Evolutionary conservation across 1,284 basidiomycete species (phyloP), one percentile per base, ranked within the genome.

Genomic region (Apiotrichum montevideense): DNA sequence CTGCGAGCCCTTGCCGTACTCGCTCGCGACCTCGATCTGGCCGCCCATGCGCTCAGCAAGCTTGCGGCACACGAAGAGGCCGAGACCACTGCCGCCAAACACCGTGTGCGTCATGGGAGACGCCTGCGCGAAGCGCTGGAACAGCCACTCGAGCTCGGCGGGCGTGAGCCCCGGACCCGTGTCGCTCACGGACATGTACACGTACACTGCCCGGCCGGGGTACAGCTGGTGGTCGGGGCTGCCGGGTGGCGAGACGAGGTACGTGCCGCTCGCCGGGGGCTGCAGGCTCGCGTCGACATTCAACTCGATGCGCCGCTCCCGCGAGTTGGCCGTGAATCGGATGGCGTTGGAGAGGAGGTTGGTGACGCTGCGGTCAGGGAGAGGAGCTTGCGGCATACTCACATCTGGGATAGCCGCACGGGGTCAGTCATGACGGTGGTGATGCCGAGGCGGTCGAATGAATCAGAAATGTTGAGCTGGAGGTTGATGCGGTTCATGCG

Each of bases 1-100:
- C 8, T 67, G 91, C 56, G 54, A 58, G n/a, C 67, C 67, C 42
- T 63, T 50, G 29, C 64, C 66, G 3, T 60, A 49, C 53, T 56
- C 56, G 47, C 61, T 63, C 21, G 50, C 46, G 13, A 66, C 66
- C 40, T 66, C 64, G 55, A 69, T 69, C 6, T 56, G 57, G 4
- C 67, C 67, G 37, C 66, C 62, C 66, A 69, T 62, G 40, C 54
- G 60, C 52, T 67, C 64, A 1, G 63, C 61, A 15, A 69, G 35
- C 47, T 63, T 62, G 40, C 66, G 60, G 35, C 64, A 67, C 6
- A 70, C 62, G 51, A 65, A 71, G 2, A 71, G 58, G 1, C 67
- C 69, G 5, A 71, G 60, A 2, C 67, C 67, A 6, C 52, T 57
- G 32, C 69, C 69, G 14, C 69, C 69, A 40, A 67, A 69, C 21